Percentiles rank a stretch among this genome's conserved stretches.
Conservation (phyloP, 2,329 filamentous ascomycete genomes). For the Penicillium expansum region DNA sequence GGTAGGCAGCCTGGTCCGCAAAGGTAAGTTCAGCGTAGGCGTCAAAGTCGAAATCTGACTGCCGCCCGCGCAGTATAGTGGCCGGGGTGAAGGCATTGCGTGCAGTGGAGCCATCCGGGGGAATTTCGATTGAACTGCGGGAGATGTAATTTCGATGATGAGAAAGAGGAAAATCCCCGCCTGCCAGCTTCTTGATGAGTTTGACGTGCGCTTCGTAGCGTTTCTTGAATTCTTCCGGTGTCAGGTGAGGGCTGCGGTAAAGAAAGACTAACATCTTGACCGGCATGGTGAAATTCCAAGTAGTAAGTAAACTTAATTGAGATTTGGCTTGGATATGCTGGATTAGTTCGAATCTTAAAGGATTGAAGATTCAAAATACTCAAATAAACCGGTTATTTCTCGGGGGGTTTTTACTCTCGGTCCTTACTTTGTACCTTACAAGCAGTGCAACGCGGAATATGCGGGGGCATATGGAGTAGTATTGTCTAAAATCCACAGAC, state of each 20-base stretch:
- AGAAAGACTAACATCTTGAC: slow-evolving; percentile 4
- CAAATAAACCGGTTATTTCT: neutral
- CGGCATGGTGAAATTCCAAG: neutral
- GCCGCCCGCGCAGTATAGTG: slow-evolving; percentile 14
- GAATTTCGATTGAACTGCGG: slow-evolving; percentile 3
- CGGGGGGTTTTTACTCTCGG: neutral
- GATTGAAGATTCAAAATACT: neutral
- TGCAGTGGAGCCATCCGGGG: slow-evolving; percentile 4
- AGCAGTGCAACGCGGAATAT: neutral
- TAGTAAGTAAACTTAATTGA: neutral
- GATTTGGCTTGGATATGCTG: neutral
- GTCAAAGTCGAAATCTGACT: slow-evolving; percentile 19
- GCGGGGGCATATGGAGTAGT: neutral
- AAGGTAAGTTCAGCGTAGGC: slow-evolving; percentile 19
- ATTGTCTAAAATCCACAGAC: neutral
- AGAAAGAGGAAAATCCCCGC: slow-evolving; percentile 18
- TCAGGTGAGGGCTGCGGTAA: slow-evolving; percentile 19
- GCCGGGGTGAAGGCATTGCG: slow-evolving; percentile 19
- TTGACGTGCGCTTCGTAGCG: slow-evolving; percentile 22
- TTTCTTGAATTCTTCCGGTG: slow-evolving; percentile 18
- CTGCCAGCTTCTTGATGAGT: slow-evolving; percentile 18
- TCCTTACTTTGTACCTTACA: neutral
- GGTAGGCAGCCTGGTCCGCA: slow-evolving; percentile 12
- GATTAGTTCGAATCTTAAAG: neutral
- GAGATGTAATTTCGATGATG: slow-evolving; percentile 20